Conservation (phyloP, 306 rosid species). For the Citrullus colocynthis region DNA sequence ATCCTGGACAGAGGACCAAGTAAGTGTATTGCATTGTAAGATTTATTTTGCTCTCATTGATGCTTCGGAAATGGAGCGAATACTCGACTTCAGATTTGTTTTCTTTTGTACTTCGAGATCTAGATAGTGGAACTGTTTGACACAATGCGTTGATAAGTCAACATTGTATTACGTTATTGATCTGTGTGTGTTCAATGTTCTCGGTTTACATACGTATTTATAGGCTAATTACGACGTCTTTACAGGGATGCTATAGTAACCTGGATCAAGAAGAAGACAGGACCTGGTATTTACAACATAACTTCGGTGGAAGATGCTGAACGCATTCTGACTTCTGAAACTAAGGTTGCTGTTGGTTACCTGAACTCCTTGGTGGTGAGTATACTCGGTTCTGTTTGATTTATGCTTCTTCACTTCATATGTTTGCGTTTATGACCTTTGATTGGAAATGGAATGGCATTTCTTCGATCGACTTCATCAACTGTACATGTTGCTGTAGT, state of each 20-base stretch:
- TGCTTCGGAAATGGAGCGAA: not conserved
- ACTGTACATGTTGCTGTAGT: not conserved
- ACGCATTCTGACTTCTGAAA: slow-evolving; percentile 49
- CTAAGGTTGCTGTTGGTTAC: slow-evolving; percentile 71
- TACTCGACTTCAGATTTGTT: not conserved
- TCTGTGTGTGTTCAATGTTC: not conserved
- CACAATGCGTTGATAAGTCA: not conserved
- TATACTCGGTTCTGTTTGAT: not conserved
- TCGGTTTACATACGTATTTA: not conserved
- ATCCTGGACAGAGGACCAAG: slow-evolving; percentile 73
- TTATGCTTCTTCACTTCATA: not conserved
- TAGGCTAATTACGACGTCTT: slow-evolving; percentile 3
- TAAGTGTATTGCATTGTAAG: slow-evolving; percentile 15
- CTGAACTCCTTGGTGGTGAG: slow-evolving; percentile 88
- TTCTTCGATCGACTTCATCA: not conserved
- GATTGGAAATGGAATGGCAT: not conserved
- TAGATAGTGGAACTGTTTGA: not conserved
- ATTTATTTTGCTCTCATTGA: not conserved
- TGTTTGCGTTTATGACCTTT: not conserved
- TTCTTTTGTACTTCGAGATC: not conserved
- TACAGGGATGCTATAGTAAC: slow-evolving; percentile 69
- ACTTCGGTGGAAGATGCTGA: slow-evolving; percentile 76
- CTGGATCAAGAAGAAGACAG: slow-evolving; percentile 94
- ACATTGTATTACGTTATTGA: not conserved
- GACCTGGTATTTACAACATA: slow-evolving; percentile 73